These are phyloP conservation scores for Leccinum rimulosum DNA, from an alignment of 768 basidiomycete genomes.

Conservation along the genomic window DNA sequence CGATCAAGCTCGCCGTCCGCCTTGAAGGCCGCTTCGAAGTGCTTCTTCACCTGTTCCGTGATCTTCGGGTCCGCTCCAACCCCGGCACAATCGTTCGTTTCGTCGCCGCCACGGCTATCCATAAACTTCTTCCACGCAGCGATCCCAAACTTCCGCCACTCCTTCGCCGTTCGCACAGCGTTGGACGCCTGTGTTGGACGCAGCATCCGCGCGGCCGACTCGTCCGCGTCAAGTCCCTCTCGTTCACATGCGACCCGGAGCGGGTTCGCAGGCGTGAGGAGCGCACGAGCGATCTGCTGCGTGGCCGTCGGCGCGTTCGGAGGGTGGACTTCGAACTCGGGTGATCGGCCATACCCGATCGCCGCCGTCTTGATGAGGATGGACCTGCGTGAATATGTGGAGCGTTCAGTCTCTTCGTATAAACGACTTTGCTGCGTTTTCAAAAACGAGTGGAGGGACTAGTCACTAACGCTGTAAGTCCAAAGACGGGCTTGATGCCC, in stretches of 20 bases:
- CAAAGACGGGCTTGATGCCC: constrained; percentile 86
- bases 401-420: neutral
- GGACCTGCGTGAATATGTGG: constrained; percentile 31
- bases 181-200: constrained; percentile 6
- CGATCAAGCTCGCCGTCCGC: constrained; percentile 8
- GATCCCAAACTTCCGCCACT: constrained; percentile 20
- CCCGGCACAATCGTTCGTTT: constrained; percentile 17
- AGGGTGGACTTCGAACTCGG: constrained; percentile 46
- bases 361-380: constrained; percentile 51
- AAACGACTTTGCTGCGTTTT: neutral
- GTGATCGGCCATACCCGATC: constrained; percentile 45
- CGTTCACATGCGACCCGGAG: constrained; percentile 25
- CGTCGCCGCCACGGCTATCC: constrained; percentile 4
- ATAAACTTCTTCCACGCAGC: constrained; percentile 9
- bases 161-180: constrained; percentile 10
- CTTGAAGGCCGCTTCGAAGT: constrained; percentile 3
- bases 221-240: constrained; percentile 26
- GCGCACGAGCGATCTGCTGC: constrained; percentile 43
- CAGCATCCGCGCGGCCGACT: constrained; percentile 16
- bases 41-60: constrained; percentile 8
- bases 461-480: constrained; percentile 74
- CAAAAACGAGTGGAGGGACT: neutral
- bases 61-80: constrained; percentile 17
- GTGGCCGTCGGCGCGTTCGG: constrained; percentile 39
- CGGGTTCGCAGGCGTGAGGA: constrained; percentile 30